These are phyloP conservation scores for Phytophthora idaei DNA, from an alignment of 352 stramenopile genomes.

Conservation along the genomic window DNA sequence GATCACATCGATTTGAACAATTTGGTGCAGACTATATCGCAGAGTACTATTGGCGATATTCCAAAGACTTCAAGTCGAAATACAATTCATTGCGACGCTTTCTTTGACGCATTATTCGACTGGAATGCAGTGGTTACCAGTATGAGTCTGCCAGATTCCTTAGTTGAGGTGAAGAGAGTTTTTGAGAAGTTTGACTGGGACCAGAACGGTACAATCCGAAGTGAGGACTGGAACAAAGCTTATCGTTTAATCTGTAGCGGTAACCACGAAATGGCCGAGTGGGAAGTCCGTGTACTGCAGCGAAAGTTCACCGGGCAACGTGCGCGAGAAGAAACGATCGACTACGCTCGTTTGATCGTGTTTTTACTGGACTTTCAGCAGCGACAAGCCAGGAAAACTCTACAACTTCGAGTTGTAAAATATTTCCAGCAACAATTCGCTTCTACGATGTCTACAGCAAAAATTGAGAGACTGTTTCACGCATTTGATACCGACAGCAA, in stretches of 20 bases:
- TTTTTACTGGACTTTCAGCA: conserved; percentile 57
- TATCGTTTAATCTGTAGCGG: conserved; percentile 38
- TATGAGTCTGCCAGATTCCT: conserved; percentile 41
- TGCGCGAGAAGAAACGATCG: conserved; percentile 27
- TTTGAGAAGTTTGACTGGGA: conserved; percentile 61
- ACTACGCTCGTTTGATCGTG: conserved; percentile 56
- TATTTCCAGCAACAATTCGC: conserved; percentile 30
- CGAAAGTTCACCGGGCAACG: conserved; percentile 34
- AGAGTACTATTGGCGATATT: neutral
- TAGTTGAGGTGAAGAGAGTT: conserved; percentile 51
- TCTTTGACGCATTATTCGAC: conserved; percentile 59
- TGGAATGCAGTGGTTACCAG: conserved; percentile 35
- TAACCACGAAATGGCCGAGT: conserved; percentile 30
- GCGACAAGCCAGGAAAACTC: conserved; percentile 14
- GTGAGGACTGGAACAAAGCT: conserved; percentile 54
- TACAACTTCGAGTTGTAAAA: conserved; percentile 30
- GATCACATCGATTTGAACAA: conserved; percentile 8
- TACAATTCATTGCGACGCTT: conserved; percentile 34
- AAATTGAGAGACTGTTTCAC: conserved; percentile 43
- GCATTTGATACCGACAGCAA: conserved; percentile 46
- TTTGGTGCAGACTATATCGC: conserved; percentile 4
- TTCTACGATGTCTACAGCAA: conserved; percentile 28
- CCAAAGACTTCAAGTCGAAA: neutral
- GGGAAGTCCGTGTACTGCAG: conserved; percentile 50
- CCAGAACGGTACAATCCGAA: conserved; percentile 37